phyloP scores from a whole-genome alignment of 371 early-diverging fungal species.

The Actinomucor elegans region DNA sequence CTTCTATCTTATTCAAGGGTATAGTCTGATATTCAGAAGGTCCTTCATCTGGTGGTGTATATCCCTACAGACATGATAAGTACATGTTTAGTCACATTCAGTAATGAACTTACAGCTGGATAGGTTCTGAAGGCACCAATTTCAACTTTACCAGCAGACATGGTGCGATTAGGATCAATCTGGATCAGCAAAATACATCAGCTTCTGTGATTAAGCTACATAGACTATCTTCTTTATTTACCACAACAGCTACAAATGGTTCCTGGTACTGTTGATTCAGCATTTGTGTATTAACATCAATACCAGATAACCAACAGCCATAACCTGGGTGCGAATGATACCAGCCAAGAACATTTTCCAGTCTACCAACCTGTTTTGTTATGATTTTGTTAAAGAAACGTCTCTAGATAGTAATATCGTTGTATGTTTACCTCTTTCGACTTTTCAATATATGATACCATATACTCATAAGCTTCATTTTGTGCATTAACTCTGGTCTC shows the following conservation, averaged over 20 bases:
- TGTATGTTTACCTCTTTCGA: constrained; percentile 69
- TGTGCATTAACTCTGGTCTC: constrained; percentile 99
- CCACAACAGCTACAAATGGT: constrained; percentile 95
- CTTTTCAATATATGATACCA: constrained; percentile 89
- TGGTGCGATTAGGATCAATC: constrained; percentile 97
- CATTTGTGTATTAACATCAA: constrained; percentile 96
- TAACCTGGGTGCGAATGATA: constrained; percentile 99
- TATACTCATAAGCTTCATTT: constrained; percentile 94
- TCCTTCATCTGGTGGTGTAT: constrained; percentile 75
- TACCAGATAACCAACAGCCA: constrained; percentile 98
- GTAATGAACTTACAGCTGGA: constrained; percentile 65
- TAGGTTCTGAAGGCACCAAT: constrained; percentile 97
- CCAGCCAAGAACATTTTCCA: constrained; percentile 97
- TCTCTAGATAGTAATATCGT: too few species aligned
- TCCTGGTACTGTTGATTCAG: constrained; percentile 94
- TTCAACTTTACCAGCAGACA: constrained; percentile 95
- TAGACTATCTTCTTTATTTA: too few species aligned
- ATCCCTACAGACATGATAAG: constrained; percentile 58
- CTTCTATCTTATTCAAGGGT: constrained; percentile 94
- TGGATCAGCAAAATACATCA: too few species aligned
- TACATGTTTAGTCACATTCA: not conserved
- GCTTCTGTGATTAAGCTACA: too few species aligned
- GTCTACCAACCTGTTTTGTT: constrained; percentile 84
- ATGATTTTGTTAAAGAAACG: too few species aligned
- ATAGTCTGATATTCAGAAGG: constrained; percentile 81